A percentile compares a stretch with the other conserved stretches of the same genome.
Evolutionary conservation across 305 asterid species (phyloP).

Genomic region (Fraxinus xanthoxyloides): DNA sequence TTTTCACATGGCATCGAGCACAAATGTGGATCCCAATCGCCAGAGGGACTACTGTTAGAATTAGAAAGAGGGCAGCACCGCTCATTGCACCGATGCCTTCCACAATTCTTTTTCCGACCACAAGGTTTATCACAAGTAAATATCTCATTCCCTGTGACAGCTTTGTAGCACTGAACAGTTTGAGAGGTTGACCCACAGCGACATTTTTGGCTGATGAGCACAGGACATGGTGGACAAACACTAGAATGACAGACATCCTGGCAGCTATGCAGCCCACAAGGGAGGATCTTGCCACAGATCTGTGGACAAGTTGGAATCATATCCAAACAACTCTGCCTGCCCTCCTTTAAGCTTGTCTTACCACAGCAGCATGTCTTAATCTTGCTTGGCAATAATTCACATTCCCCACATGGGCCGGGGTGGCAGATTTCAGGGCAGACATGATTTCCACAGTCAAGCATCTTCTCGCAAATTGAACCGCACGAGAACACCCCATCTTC

Average conservation of each 20-base stretch:
- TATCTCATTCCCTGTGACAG: constrained; percentile 42
- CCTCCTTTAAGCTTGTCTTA: constrained; percentile 61
- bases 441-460: constrained; percentile 75
- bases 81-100: constrained; percentile 94
- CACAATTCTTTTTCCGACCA: constrained; percentile 86
- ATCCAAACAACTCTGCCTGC: constrained; percentile 71
- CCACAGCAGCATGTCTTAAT: constrained; percentile 82
- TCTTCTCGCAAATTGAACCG: constrained; percentile 56
- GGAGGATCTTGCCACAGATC: constrained; percentile 67
- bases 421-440: constrained; percentile 69
- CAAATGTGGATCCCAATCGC: constrained; percentile 74
- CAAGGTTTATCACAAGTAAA: constrained; percentile 82
- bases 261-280: constrained; percentile 72
- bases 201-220: constrained; percentile 71
- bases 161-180: constrained; percentile 74
- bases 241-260: constrained; percentile 71
- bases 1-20: constrained; percentile 95
- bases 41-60: constrained; percentile 37
- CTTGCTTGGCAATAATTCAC: constrained; percentile 66
- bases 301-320: constrained; percentile 76
- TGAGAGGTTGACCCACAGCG: constrained; percentile 88
- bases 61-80: constrained; percentile 81
- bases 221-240: constrained; percentile 67
- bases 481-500: constrained; percentile 86
- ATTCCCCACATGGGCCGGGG: constrained; percentile 90